A percentile compares a stretch with the other conserved stretches of the same genome.
Conservation (phyloP, 2,329 filamentous ascomycete genomes). For the Trematosphaeria pertusa region DNA sequence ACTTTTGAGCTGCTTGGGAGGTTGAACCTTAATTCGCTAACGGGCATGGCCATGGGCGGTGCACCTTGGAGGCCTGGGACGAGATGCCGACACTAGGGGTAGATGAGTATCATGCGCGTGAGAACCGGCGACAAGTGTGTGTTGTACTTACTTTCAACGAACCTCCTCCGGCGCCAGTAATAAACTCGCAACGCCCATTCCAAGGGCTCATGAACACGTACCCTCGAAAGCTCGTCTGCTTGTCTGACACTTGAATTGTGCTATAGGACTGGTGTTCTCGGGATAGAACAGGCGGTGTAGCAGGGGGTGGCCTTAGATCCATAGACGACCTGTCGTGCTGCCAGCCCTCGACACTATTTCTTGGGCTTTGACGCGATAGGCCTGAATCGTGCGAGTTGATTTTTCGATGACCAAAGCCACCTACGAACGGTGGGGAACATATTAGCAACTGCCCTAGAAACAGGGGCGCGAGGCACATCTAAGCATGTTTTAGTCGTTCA, state of each 20-base stretch:
- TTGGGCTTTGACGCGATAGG: conserved; percentile 28
- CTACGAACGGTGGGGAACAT: neutral
- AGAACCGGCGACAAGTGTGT: neutral
- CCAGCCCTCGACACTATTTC: conserved; percentile 24
- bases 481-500: too few relatives aligned
- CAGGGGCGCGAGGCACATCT: too few relatives aligned
- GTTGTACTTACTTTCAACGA: conserved; percentile 61
- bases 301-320: conserved; percentile 21
- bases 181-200: conserved; percentile 86
- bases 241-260: conserved; percentile 50
- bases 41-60: conserved; percentile 52
- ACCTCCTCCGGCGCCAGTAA: conserved; percentile 76
- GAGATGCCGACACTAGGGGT: conserved; percentile 68
- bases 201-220: conserved; percentile 87
- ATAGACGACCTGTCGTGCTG: conserved; percentile 18
- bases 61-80: conserved; percentile 57
- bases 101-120: conserved; percentile 12
- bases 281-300: conserved; percentile 26
- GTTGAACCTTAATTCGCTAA: conserved; percentile 92
- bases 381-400: conserved; percentile 39
- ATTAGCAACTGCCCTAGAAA: too few relatives aligned
- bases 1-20: conserved; percentile 65
- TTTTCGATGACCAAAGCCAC: conserved; percentile 48
- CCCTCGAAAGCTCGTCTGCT: conserved; percentile 60
- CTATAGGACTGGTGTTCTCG: conserved; percentile 36